A percentile compares a stretch with the other conserved stretches of the same genome.
These are phyloP conservation scores for Thraustotheca clavata DNA, from an alignment of 352 stramenopile species.

Conservation along the genomic window DNA sequence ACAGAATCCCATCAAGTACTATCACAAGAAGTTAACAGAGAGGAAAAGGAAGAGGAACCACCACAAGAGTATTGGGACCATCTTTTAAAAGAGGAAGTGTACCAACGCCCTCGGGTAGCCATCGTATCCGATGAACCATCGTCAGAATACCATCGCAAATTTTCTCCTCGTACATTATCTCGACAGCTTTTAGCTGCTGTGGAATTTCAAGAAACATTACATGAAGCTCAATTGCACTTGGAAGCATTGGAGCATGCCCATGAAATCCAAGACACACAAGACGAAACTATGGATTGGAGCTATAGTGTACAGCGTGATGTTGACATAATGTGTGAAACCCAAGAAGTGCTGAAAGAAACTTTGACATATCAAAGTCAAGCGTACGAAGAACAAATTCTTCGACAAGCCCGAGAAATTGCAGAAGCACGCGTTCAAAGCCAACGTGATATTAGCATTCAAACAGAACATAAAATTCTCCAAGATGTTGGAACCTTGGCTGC, in stretches of 20 bases:
- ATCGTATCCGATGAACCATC: neutral
- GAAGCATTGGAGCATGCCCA: constrained; percentile 11
- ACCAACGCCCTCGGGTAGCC: neutral
- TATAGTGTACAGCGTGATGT: constrained; percentile 4
- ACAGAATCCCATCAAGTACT: too few relatives aligned
- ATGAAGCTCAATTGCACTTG: constrained; percentile 20
- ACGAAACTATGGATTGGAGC: constrained; percentile 12
- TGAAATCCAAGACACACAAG: constrained; percentile 8
- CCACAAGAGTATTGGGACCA: constrained; percentile 5
- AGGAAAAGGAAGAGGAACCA: too few relatives aligned
- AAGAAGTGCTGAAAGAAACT: neutral
- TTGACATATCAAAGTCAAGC: neutral
- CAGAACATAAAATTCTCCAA: neutral
- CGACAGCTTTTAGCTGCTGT: constrained; percentile 16
- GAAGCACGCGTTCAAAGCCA: neutral
- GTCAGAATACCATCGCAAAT: neutral
- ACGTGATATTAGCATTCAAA: neutral
- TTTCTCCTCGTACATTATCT: constrained; percentile 10
- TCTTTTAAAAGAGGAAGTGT: neutral
- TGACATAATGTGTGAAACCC: neutral
- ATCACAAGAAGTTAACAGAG: too few relatives aligned
- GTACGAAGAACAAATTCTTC: constrained; percentile 6
- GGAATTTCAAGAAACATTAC: constrained; percentile 20
- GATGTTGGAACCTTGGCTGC: neutral
- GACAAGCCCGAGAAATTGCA: neutral